Evolutionary conservation across 345 rosid species (phyloP).

Genomic region (Aethionema arabicum): DNA sequence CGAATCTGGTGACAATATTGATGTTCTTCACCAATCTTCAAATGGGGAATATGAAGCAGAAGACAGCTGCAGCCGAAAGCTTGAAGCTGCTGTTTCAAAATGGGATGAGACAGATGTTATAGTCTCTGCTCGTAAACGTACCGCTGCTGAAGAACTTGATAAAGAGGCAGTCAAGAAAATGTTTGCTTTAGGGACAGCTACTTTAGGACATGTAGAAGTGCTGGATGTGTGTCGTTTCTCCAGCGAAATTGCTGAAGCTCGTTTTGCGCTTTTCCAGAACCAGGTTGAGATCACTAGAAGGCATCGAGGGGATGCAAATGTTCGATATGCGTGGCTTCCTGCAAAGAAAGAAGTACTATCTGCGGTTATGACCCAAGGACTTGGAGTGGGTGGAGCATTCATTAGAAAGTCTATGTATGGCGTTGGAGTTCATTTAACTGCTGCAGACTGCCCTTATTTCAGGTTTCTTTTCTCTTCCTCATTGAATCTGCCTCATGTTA

Average conservation of each 20-base stretch:
- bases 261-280: conserved; percentile 67
- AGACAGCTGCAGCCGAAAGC: conserved; percentile 45
- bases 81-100: conserved; percentile 39
- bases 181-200: conserved; percentile 54
- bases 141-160: conserved; percentile 42
- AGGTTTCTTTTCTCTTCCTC: conserved; percentile 45
- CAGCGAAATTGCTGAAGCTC: conserved; percentile 44
- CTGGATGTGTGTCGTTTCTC: conserved; percentile 49
- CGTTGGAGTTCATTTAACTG: conserved; percentile 75
- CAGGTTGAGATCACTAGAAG: conserved; percentile 66
- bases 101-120: conserved; percentile 38
- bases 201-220: conserved; percentile 45
- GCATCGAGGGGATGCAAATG: conserved; percentile 79
- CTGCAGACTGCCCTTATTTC: conserved; percentile 50
- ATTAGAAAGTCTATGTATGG: conserved; percentile 56
- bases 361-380: conserved; percentile 52
- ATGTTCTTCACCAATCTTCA: no score
- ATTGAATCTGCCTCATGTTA: background rate
- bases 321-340: conserved; percentile 90
- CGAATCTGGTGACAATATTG: conserved; percentile 57
- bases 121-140: conserved; percentile 30
- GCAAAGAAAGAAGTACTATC: conserved; percentile 49
- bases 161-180: conserved; percentile 44
- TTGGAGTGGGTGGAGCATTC: conserved; percentile 63
- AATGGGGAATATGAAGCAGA: conserved; percentile 44